Conservation (phyloP, 73 alveolate species). For the Paramecium caudatum region DNA sequence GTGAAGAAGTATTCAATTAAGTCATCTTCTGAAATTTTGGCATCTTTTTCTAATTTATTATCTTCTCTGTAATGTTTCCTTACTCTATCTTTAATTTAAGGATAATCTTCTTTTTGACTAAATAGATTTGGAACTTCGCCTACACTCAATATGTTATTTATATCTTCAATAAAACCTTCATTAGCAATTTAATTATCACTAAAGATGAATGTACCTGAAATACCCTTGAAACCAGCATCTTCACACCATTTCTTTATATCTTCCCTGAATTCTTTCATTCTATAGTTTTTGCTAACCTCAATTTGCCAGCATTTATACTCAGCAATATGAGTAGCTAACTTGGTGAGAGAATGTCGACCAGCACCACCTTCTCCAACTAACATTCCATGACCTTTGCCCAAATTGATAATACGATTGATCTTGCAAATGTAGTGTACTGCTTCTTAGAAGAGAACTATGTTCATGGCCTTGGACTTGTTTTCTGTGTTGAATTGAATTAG, state of each 20-base stretch:
- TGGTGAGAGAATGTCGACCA: conserved; percentile 97
- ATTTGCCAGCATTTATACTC: conserved; percentile 89
- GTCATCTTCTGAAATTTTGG: conserved; percentile 86
- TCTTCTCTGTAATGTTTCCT: conserved; percentile 88
- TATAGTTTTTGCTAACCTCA: conserved; percentile 92
- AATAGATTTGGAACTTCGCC: conserved; percentile 99
- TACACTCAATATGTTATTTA: conserved; percentile 96
- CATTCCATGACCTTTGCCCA: conserved; percentile 98
- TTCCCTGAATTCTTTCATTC: conserved; percentile 90
- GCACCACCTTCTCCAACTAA: conserved; percentile 98
- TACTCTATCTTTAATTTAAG: conserved; percentile 93
- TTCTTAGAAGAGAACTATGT: conserved; percentile 91
- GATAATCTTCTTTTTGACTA: conserved; percentile 95
- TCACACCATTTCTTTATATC: conserved; percentile 92
- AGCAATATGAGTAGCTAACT: conserved; percentile 94
- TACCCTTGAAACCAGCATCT: conserved; percentile 87
- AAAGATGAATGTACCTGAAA: conserved; percentile 76
- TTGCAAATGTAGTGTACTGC: conserved; percentile 97
- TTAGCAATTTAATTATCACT: conserved; percentile 82
- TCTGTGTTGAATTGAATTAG: conserved; percentile 91
- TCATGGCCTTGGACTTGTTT: conserved; percentile 90
- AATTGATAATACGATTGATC: conserved; percentile 94
- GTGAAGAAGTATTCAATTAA: conserved; percentile 95
- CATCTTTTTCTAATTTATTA: conserved; percentile 85
- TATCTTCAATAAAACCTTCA: conserved; percentile 98